Base-by-base conservation (phyloP, 352 stramenopile genomes). In the Sclerospora graminicola region DNA sequence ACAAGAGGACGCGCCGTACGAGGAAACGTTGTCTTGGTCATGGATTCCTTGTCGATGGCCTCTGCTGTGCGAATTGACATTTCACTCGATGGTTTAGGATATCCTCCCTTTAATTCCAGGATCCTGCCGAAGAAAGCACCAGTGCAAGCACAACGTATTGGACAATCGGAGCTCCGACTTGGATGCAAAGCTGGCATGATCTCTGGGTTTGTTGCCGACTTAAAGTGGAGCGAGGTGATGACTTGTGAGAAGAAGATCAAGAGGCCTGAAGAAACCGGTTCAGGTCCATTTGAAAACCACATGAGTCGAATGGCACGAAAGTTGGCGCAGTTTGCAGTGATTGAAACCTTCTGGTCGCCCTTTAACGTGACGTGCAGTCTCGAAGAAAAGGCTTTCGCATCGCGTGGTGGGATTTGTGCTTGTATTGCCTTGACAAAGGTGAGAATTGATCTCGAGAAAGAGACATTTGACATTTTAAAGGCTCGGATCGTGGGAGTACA, bases 61-160 rank as follows among this genome's bases (percentile, higher is more conserved):
- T 77, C 63, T 45, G 48, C 72, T 0, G 45, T 45, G 13, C 72
- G 64, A 56, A 68, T 50, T 43, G 63, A 84, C 2, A 77, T 87
- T 28, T 66, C 44, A n/a, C 18, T 89, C 15, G 72, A 88, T 45
- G 70, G 78, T 32, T 59, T 89, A 11, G 66, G 72, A 18, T 88
- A 87, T 29, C 76, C 78, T 46, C 75, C 75, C 27, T 89, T 89
- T 35, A 87, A 87, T 52, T 59, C 68, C n/a, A 65, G 70, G 4
- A 53, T 82, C 20, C 49, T 86, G 4, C 76, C 73, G 27, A 73
- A 65, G n/a, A 56, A 60, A 14, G 55, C 60, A 40, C 66, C 50
- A 16, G 42, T 58, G 29, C 66, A 77, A 49, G 55, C 70, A 5
- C 63, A 82, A 33, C 56, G 60, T 31, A 66, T 73, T 43, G 72